Base-by-base conservation (phyloP, 176 grass and related monocot species). In the Musa troglodytarum region DNA sequence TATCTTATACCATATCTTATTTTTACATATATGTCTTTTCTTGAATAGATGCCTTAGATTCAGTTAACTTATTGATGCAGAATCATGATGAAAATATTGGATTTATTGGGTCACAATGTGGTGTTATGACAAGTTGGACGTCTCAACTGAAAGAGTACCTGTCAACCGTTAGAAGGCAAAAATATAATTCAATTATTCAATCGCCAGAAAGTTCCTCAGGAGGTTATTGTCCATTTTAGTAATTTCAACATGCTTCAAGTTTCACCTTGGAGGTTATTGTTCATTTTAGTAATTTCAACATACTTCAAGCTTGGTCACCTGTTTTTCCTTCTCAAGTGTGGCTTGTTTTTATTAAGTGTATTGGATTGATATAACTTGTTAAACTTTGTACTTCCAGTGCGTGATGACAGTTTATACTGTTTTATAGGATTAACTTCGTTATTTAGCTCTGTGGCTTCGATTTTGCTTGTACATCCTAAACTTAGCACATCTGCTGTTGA, bases 381-480 rank as follows among this genome's bases (percentile, higher is more conserved):
- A 22, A 53, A 8, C 85, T 74, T n/a, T 53, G 21, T 51, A 74
- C 81, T 25, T 12, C 16, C 77, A 78, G 82, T 75, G 74, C 34
- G 28, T 54, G 69, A 83, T 75, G 53, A 9, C 53, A 59, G 9
- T 49, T 75, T 73, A 43, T 34, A 4, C 29, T 52, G 28, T 90
- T 85, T 79, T 85, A 86, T 76, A 93, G 72, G 88, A 79, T 85
- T 88, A 77, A 85, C 86, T 83, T 77, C 74, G 34, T 80, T 97
- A 71, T n/a, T 97, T 69, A 81, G 83, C 63, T 88, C 84, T 77
- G 80, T 88, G 74, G 68, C 79, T 87, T 82, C 84, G 77, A 70
- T 85, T 65, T 81, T 97, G 83, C 65, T 89, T 74, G 80, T 88
- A 82, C 88, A 93, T 78, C 74, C 88, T 55, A 83, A 84, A 87